Evolutionary conservation across 768 basidiomycete genomes (phyloP), one percentile per base, ranked within the genome.

Genomic region (Suillus alpinus): DNA sequence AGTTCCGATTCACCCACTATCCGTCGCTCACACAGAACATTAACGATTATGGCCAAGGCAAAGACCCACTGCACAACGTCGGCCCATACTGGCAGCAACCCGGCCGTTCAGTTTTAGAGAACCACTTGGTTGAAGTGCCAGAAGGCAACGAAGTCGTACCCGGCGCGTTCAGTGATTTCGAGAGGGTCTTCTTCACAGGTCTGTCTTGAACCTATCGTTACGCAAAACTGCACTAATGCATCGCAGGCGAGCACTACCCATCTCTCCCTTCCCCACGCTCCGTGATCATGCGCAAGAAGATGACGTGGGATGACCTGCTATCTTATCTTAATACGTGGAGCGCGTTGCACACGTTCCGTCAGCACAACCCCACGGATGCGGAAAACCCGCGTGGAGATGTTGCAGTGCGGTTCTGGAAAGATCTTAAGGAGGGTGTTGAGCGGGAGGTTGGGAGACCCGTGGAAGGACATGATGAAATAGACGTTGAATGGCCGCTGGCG

Each of bases 31-130:
- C 82, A 1, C 77, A 81, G 0, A 74, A 84, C n/a, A 90, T 93
- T 66, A 82, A 82, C 10, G 76, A 73, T 1, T 91, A 86, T 69
- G 76, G 81, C 0, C 84, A 86, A 68, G 86, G 87, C 0, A 72
- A 68, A 4, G 82, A 87, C 64, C 79, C 78, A 5, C 56, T 60
- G 2, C 77, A 75, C 20, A 83, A 83, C 34, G 68, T 90, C 20
- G 91, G 91, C 1, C 81, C 84, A 3, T 82, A 91, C 69, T 94
- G 91, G 81, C 82, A 92, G 67, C 84, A 86, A 44, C 92, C 92
- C 0, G 92, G 92, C 14, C 81, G 92, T 13, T 81, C 81, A 0
- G 85, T 92, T 62, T 78, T 93, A 23, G 88, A 90, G 64, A 80
- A 83, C 20, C 83, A 89, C 67, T 80, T 93, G 1, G 76, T 84